These are phyloP conservation scores for Chaetomium fimeti DNA, from an alignment of 495 filamentous ascomycete species.

Conservation along the genomic window DNA sequence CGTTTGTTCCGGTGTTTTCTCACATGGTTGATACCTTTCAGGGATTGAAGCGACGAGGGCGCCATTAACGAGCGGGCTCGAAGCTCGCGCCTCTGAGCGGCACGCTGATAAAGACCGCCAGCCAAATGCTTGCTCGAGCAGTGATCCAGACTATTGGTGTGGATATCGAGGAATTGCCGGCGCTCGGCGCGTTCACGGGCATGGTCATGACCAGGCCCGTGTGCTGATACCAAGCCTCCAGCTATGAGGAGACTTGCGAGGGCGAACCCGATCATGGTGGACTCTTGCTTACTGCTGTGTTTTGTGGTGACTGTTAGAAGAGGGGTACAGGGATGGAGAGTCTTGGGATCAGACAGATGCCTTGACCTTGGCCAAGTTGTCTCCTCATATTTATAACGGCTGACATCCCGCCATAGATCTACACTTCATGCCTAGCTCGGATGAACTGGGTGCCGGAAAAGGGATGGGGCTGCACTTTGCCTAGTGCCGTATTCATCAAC, in stretches of 20 bases:
- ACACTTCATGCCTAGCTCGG: too few relatives aligned
- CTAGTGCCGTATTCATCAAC: not conserved
- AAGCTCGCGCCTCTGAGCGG: not conserved
- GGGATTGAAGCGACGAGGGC: not conserved
- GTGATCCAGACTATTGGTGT: not conserved
- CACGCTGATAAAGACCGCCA: not conserved
- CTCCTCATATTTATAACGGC: too few relatives aligned
- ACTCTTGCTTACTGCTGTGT: not conserved
- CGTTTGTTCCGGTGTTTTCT: not conserved
- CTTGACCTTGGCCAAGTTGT: too few relatives aligned
- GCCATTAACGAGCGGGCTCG: not conserved
- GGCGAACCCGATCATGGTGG: not conserved
- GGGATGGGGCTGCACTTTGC: not conserved
- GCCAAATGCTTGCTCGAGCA: not conserved
- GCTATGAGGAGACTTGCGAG: not conserved
- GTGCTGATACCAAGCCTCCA: not conserved
- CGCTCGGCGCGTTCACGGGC: not conserved
- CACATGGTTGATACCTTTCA: not conserved
- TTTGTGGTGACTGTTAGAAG: not conserved
- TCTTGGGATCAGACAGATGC: too few relatives aligned
- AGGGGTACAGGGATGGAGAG: too few relatives aligned
- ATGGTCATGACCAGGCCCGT: not conserved
- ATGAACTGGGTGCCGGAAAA: not conserved
- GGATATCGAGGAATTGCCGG: not conserved
- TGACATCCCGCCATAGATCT: too few relatives aligned